Conservation (phyloP, 495 filamentous ascomycete species). For the Podospora australis region DNA sequence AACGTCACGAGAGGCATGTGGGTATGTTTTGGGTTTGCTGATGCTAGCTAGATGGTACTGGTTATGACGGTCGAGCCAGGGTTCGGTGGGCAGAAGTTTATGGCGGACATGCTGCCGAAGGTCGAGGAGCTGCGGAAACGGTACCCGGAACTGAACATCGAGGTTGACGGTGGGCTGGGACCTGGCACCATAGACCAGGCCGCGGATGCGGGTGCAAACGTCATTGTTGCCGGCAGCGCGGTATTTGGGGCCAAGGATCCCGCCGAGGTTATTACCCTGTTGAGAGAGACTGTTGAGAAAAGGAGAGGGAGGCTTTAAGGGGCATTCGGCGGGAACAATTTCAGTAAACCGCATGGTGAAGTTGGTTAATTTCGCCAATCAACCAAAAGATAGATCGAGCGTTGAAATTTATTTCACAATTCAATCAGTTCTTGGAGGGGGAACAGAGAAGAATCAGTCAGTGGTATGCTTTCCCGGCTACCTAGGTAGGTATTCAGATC, state of each 20-base stretch:
- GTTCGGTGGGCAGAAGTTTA: slow-evolving; percentile 98
- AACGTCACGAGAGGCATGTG: background rate
- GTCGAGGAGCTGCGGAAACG: slow-evolving; percentile 72
- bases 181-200: slow-evolving; percentile 87
- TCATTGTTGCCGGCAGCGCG: slow-evolving; percentile 96
- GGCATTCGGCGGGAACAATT: too few relatives aligned
- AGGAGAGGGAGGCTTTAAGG: slow-evolving; percentile 30
- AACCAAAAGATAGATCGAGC: background rate
- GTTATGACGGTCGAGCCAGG: slow-evolving; percentile 98
- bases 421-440: background rate
- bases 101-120: slow-evolving; percentile 91
- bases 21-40: background rate
- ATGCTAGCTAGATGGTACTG: slow-evolving; percentile 73
- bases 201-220: slow-evolving; percentile 92
- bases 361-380: background rate
- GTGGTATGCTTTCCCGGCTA: too few relatives aligned
- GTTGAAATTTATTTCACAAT: background rate
- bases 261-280: slow-evolving; percentile 68
- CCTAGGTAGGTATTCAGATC: too few relatives aligned
- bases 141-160: slow-evolving; percentile 91
- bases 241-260: slow-evolving; percentile 91
- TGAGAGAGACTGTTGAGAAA: slow-evolving; percentile 73
- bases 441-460: background rate
- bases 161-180: slow-evolving; percentile 90
- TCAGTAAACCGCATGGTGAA: too few relatives aligned